These are phyloP conservation scores for Dactylorhiza incarnata DNA, from an alignment of 106 monocot species.

Conservation along the genomic window DNA sequence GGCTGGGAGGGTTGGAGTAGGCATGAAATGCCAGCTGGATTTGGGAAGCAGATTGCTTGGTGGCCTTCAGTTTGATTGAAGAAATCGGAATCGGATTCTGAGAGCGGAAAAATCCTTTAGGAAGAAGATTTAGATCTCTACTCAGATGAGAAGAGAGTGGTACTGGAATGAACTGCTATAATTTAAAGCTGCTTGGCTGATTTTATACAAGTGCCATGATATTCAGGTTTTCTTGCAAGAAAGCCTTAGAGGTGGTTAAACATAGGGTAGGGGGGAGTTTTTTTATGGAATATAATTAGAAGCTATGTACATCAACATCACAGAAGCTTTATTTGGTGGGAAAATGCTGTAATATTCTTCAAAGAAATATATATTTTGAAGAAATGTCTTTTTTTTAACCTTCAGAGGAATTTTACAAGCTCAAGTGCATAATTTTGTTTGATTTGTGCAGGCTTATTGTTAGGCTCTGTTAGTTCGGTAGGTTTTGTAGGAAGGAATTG, in stretches of 20 bases:
- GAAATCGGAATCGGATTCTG: background rate
- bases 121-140: background rate
- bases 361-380: background rate
- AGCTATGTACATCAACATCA: background rate
- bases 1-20: background rate
- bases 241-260: too few species aligned
- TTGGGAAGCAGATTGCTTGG: background rate
- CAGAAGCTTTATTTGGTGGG: too few species aligned
- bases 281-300: background rate
- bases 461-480: too few species aligned
- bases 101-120: background rate
- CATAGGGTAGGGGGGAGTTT: background rate
- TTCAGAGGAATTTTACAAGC: background rate
- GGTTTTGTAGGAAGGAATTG: too few species aligned
- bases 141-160: background rate
- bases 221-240: too few species aligned
- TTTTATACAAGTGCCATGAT: background rate
- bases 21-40: background rate
- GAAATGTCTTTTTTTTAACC: background rate
- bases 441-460: background rate
- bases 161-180: background rate
- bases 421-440: background rate
- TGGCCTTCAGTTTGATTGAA: background rate
- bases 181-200: background rate
- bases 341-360: background rate